These are phyloP conservation scores for Saccharomyces mikatae DNA, from an alignment of 805 yeast genomes.

Conservation along the genomic window DNA sequence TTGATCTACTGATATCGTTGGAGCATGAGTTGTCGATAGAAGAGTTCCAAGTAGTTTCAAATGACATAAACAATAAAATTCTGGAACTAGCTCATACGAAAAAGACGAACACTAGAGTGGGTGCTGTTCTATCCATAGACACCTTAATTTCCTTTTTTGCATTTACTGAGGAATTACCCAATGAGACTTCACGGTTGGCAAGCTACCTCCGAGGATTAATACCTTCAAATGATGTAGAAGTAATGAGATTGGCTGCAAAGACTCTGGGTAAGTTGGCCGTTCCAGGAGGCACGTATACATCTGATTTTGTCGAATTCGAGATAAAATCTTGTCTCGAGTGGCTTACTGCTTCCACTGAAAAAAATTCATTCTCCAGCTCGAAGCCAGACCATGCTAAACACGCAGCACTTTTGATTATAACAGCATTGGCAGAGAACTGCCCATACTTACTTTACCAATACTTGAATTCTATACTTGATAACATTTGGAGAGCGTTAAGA, in stretches of 20 bases:
- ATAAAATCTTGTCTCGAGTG: constrained; percentile 81
- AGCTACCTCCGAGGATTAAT: constrained; percentile 69
- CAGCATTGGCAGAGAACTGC: constrained; percentile 71
- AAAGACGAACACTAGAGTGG: constrained; percentile 60
- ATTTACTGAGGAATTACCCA: constrained; percentile 69
- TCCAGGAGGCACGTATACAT: constrained; percentile 78
- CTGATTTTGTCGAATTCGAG: constrained; percentile 85
- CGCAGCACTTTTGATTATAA: constrained; percentile 74
- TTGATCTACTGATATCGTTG: constrained; percentile 41
- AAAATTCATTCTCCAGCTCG: constrained; percentile 33
- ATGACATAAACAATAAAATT: constrained; percentile 73
- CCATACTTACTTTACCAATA: constrained; percentile 73
- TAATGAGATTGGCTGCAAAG: constrained; percentile 73
- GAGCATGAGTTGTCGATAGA: constrained; percentile 74
- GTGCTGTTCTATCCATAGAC: constrained; percentile 85
- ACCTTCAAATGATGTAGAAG: constrained; percentile 67
- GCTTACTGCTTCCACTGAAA: constrained; percentile 46
- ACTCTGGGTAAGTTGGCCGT: constrained; percentile 79
- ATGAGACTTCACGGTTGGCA: constrained; percentile 75
- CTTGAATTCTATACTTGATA: constrained; percentile 64
- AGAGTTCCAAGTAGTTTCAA: constrained; percentile 65
- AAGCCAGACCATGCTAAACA: constrained; percentile 75
- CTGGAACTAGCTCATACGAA: constrained; percentile 68
- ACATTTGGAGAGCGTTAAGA: constrained; percentile 75
- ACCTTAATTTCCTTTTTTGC: constrained; percentile 74